Conservation (phyloP, 1,284 basidiomycete species). For the Termitomyces sp. region DNA sequence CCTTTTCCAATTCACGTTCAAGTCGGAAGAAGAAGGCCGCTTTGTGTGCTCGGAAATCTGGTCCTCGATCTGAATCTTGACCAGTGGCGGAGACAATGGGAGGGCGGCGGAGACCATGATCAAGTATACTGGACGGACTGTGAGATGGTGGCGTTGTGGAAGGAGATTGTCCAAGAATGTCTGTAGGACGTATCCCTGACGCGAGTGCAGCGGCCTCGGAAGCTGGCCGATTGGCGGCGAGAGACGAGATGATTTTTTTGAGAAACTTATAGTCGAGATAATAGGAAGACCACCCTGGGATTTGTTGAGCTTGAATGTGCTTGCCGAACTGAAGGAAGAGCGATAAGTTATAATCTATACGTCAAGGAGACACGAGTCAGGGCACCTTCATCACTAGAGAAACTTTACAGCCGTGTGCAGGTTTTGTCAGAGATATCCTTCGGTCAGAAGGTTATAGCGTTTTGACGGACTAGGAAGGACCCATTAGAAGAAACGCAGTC, state of each 20-base stretch:
- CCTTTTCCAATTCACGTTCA: conserved; percentile 97
- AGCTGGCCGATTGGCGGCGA: conserved; percentile 84
- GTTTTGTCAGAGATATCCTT: conserved; percentile 5
- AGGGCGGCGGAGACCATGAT: conserved; percentile 39
- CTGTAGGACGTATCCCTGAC: conserved; percentile 72
- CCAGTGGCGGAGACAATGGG: conserved; percentile 55
- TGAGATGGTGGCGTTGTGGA: conserved; percentile 18
- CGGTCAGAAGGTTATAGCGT: conserved; percentile 2
- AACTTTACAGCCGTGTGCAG: conserved; percentile 11
- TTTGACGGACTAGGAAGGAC: conserved; percentile 3
- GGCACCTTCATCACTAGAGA: conserved; percentile 35
- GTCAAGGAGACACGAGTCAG: conserved; percentile 8
- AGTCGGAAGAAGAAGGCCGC: conserved; percentile 99
- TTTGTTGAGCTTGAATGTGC: conserved; percentile 93
- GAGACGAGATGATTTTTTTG: conserved; percentile 99
- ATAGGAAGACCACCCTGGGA: conserved; percentile 94
- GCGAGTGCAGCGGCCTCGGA: conserved; percentile 88
- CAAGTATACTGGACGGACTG: conserved; percentile 26
- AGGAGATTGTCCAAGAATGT: conserved; percentile 36
- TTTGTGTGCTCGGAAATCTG: conserved; percentile 88
- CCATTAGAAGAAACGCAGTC: conserved; percentile 9
- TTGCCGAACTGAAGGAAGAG: conserved; percentile 82
- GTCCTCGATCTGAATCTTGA: conserved; percentile 64
- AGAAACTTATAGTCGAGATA: conserved; percentile 99
- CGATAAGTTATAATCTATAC: conserved; percentile 10